Evolutionary conservation across 2,329 filamentous ascomycete genomes (phyloP).

Genomic region (Daldinia eschscholtzii): DNA sequence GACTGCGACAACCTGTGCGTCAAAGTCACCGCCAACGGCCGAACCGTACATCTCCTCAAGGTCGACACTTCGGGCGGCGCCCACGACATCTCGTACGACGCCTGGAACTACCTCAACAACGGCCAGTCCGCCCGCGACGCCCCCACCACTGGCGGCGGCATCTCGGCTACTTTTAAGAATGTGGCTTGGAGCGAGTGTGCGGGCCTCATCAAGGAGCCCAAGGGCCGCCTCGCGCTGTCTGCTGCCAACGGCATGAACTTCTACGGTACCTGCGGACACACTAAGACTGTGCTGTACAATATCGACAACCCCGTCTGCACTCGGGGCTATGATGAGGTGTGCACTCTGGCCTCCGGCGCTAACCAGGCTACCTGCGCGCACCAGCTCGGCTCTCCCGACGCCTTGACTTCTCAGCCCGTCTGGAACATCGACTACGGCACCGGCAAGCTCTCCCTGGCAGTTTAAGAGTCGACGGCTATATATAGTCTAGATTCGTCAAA

Average conservation of each 20-base stretch:
- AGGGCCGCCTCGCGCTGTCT: constrained; percentile 45
- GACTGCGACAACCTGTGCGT: constrained; percentile 70
- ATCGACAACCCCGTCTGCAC: constrained; percentile 64
- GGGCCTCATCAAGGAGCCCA: constrained; percentile 59
- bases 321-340: constrained; percentile 61
- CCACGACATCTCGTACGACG: constrained; percentile 71
- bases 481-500: not conserved
- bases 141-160: constrained; percentile 61
- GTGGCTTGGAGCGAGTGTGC: constrained; percentile 62
- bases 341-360: constrained; percentile 58
- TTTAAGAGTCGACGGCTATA: not conserved
- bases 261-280: constrained; percentile 62
- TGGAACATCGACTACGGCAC: constrained; percentile 63
- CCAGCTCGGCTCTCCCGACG: constrained; percentile 55
- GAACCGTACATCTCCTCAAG: constrained; percentile 68
- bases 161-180: constrained; percentile 62
- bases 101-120: constrained; percentile 70
- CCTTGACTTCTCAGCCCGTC: constrained; percentile 57
- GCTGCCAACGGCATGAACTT: constrained; percentile 68
- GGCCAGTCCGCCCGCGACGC: constrained; percentile 61
- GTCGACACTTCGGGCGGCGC: constrained; percentile 69
- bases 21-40: constrained; percentile 63
- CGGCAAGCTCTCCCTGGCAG: constrained; percentile 51
- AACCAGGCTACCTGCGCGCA: constrained; percentile 62
- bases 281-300: constrained; percentile 65